phyloP scores from a whole-genome alignment of 1,284 basidiomycete species.

The Puccinia horiana region DNA sequence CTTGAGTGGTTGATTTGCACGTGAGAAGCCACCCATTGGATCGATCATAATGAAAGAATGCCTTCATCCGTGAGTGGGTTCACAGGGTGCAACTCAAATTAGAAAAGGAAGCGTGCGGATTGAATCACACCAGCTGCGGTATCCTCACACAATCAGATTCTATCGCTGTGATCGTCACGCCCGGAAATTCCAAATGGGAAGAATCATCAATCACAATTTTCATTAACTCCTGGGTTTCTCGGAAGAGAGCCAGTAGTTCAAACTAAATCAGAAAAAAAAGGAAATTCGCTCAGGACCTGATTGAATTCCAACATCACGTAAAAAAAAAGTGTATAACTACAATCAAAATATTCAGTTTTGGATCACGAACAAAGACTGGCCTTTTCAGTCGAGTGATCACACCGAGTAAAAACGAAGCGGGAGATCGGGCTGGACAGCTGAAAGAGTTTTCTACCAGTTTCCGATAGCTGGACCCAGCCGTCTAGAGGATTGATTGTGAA shows the following conservation, averaged over 20 bases:
- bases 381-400: background rate
- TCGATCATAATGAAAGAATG: conserved; percentile 11
- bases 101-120: background rate
- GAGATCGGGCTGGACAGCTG: background rate
- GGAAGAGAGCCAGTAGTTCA: conserved; percentile 15
- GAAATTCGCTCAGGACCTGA: background rate
- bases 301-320: background rate
- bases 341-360: background rate
- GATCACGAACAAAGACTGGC: background rate
- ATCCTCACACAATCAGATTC: conserved; percentile 27
- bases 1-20: background rate
- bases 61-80: background rate
- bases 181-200: background rate
- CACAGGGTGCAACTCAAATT: background rate
- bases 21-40: background rate
- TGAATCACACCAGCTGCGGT: background rate
- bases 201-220: conserved; percentile 6
- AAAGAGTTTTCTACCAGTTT: background rate
- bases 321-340: no score
- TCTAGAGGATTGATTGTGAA: background rate
- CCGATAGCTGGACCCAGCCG: background rate
- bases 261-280: conserved; percentile 14
- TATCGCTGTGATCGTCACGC: background rate
- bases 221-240: background rate
- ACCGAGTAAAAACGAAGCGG: conserved; percentile 1